phyloP scores from a whole-genome alignment of 805 yeast species.

The Starmerella scarabaei region DNA sequence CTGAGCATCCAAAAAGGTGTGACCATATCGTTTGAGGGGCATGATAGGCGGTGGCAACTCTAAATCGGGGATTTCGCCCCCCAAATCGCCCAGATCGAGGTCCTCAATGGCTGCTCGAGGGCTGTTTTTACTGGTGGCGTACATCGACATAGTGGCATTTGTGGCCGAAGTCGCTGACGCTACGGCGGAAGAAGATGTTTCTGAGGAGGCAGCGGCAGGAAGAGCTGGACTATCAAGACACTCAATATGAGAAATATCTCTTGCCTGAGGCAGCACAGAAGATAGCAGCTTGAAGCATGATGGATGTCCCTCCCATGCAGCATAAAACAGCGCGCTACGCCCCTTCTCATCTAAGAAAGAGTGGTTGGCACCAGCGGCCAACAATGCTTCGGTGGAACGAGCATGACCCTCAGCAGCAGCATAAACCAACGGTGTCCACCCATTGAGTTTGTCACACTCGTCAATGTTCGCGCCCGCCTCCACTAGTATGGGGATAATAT shows the following conservation, averaged over 20 bases:
- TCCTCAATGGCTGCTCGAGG: slow-evolving; percentile 13
- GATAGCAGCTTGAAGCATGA: slow-evolving; percentile 61
- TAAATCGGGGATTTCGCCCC: slow-evolving; percentile 63
- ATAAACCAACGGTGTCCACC: slow-evolving; percentile 90
- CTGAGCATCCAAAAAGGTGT: slow-evolving; percentile 73
- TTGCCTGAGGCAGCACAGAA: slow-evolving; percentile 21
- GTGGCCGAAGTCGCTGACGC: background rate
- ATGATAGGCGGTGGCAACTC: slow-evolving; percentile 92
- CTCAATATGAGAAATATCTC: slow-evolving; percentile 14
- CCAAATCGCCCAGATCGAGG: slow-evolving; percentile 19
- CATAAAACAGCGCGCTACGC: slow-evolving; percentile 68
- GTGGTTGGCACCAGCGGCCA: slow-evolving; percentile 61
- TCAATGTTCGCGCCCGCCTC: slow-evolving; percentile 54
- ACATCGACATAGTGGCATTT: background rate
- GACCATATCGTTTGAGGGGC: slow-evolving; percentile 89
- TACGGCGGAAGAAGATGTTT: background rate
- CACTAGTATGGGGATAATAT: slow-evolving; percentile 50
- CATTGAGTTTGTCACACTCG: slow-evolving; percentile 68
- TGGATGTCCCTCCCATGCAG: slow-evolving; percentile 89
- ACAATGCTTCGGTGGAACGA: slow-evolving; percentile 53
- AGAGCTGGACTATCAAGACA: slow-evolving; percentile 6
- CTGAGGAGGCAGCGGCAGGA: background rate
- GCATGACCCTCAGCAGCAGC: slow-evolving; percentile 77
- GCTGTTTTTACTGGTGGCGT: background rate
- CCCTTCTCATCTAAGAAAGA: slow-evolving; percentile 65